Evolutionary conservation across 176 grass and related monocot genomes (phyloP).

Genomic region (Carex littledalei): DNA sequence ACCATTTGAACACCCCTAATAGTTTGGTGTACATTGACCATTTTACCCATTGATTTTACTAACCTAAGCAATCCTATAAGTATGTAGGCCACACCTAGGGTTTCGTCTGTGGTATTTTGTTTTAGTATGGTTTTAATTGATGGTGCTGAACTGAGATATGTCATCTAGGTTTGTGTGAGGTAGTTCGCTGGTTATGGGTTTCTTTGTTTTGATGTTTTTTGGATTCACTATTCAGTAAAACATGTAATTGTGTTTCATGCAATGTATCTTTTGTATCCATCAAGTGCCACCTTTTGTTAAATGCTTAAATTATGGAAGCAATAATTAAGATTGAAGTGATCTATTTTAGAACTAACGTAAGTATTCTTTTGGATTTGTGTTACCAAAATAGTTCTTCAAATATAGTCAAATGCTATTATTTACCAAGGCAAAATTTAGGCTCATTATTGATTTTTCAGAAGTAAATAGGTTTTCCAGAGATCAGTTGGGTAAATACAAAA

Average conservation of each 20-base stretch:
- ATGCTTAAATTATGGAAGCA: neutral
- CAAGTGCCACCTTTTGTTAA: neutral
- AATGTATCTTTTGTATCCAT: neutral
- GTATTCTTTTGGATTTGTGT: neutral
- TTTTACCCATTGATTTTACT: neutral
- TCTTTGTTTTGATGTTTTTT: neutral
- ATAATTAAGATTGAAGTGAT: neutral
- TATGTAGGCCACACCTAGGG: neutral
- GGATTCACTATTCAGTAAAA: neutral
- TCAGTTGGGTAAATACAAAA: neutral
- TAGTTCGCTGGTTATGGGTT: neutral
- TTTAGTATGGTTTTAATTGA: neutral
- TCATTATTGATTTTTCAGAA: neutral
- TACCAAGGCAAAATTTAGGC: neutral
- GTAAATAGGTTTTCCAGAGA: neutral
- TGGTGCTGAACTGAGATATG: neutral
- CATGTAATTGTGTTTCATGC: neutral
- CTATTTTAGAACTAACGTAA: neutral
- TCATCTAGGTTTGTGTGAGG: neutral
- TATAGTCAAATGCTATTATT: neutral
- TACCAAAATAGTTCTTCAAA: neutral
- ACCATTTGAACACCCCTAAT: neutral
- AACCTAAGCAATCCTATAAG: neutral
- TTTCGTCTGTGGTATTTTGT: neutral
- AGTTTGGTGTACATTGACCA: neutral